Evolutionary conservation across 495 filamentous ascomycete genomes (phyloP), one percentile per base, ranked within the genome.

Genomic region (Penicillium chermesinum): DNA sequence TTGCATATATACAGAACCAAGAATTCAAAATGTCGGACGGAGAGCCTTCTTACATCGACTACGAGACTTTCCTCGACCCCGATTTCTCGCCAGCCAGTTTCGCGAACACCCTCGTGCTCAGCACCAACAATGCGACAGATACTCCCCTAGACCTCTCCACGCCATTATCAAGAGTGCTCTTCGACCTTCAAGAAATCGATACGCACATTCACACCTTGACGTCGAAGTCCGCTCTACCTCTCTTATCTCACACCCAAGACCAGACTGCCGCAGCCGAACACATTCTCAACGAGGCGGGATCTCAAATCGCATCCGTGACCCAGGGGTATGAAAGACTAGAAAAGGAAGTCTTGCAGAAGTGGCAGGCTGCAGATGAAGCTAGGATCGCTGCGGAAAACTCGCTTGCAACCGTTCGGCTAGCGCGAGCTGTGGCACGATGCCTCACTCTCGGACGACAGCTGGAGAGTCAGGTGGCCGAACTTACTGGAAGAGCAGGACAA

Each of bases 141-240:
- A 86, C 85, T 3, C 84, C 89, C 22, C 75, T 97, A 59, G 93
- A 96, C 70, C 85, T 97, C 45, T 87, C 89, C 5, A 97, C 93
- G 27, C 93, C 93, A 2, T 79, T 97, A 30, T 96, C 91, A 2
- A 81, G 88, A 39, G 93, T 97, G 10, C 79, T 97, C 14, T 99
- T 99, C 67, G 93, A 99, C 67, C 80, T 94, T 13, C 93, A 99
- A 64, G 93, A 97, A 65, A 84, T 99, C 50, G 91, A 97, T 67
- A 95, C 89, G 1, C 89, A 96, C 61, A 96, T 97, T 52, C 85
- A 97, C 67, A 75, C 77, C 14, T 78, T 99, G 18, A 95, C 91
- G 37, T 93, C 88, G 39, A 82, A 84, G 55, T 86, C 86, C 39
- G 87, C 94, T 12, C 73, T 91, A 6, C 87, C 89, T 1, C 74